A percentile compares a stretch with the other conserved stretches of the same genome.
Conservation (phyloP, 1,284 basidiomycete genomes). For the Dichomitus squalens region DNA sequence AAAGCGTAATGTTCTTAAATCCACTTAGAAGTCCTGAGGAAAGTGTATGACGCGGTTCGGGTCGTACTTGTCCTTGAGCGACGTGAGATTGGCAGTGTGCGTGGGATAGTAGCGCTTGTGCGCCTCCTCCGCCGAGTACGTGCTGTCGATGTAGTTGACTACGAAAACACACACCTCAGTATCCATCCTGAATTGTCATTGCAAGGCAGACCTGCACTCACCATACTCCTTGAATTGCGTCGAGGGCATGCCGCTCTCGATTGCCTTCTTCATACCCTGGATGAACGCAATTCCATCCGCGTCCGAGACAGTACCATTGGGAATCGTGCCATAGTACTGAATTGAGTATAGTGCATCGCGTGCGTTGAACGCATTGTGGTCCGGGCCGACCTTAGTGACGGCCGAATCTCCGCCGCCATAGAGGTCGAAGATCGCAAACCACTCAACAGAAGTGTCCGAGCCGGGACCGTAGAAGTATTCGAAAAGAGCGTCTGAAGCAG, state of each 20-base stretch:
- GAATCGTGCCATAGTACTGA: slow-evolving; percentile 16
- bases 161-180: neutral
- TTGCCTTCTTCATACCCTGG: slow-evolving; percentile 12
- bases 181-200: too few relatives aligned
- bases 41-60: slow-evolving; percentile 9
- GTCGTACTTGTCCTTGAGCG: slow-evolving; percentile 13
- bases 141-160: slow-evolving; percentile 16
- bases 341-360: slow-evolving; percentile 13
- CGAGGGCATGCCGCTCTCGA: slow-evolving; percentile 6
- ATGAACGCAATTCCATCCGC: slow-evolving; percentile 12
- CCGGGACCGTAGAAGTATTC: slow-evolving; percentile 10
- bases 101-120: slow-evolving; percentile 13
- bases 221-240: slow-evolving; percentile 11
- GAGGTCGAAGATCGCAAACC: slow-evolving; percentile 10
- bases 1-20: too few relatives aligned
- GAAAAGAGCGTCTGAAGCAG: slow-evolving; percentile 9
- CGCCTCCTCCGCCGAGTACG: slow-evolving; percentile 7
- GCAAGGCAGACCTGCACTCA: neutral
- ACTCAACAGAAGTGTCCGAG: neutral
- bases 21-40: slow-evolving; percentile 14
- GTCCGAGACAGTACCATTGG: neutral
- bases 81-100: slow-evolving; percentile 6
- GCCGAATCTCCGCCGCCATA: slow-evolving; percentile 9
- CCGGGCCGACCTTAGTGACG: neutral
- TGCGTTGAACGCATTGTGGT: slow-evolving; percentile 10